Percentiles rank a stretch among this genome's conserved stretches.
phyloP scores from a whole-genome alignment of 768 basidiomycete species.

The Russula sp. region DNA sequence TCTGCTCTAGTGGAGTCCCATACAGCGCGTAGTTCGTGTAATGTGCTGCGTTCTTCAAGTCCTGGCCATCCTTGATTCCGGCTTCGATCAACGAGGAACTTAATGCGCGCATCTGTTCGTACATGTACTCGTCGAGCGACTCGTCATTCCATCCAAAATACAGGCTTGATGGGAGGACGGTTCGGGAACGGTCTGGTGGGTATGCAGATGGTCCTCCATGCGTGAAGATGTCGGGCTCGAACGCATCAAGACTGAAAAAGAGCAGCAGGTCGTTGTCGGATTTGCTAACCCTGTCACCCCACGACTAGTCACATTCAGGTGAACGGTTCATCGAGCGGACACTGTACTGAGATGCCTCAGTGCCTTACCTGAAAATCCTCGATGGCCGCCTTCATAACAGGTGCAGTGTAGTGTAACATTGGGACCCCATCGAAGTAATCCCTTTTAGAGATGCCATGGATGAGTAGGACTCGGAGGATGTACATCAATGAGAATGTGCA shows the following conservation, averaged over 20 bases:
- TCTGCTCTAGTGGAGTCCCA: not conserved
- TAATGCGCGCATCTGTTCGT: not conserved
- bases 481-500: not conserved
- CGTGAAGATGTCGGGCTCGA: conserved; percentile 9
- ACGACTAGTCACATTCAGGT: conserved; percentile 33
- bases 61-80: not conserved
- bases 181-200: conserved; percentile 21
- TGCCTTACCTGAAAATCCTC: conserved; percentile 1
- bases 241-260: conserved; percentile 31
- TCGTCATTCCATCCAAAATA: conserved; percentile 40
- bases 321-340: too few relatives aligned
- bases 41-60: not conserved
- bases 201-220: conserved; percentile 21
- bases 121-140: conserved; percentile 31
- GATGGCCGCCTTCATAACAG: not conserved
- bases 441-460: conserved; percentile 10
- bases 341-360: not conserved
- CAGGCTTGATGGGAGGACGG: conserved; percentile 13
- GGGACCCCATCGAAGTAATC: not conserved
- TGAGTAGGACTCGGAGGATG: not conserved
- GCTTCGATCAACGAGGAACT: not conserved
- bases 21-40: not conserved
- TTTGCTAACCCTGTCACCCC: conserved; percentile 34
- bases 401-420: not conserved
- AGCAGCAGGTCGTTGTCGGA: conserved; percentile 35